Evolutionary conservation across 1,284 basidiomycete genomes (phyloP), one percentile per base, ranked within the genome.

Genomic region (Papiliotrema flavescens): DNA sequence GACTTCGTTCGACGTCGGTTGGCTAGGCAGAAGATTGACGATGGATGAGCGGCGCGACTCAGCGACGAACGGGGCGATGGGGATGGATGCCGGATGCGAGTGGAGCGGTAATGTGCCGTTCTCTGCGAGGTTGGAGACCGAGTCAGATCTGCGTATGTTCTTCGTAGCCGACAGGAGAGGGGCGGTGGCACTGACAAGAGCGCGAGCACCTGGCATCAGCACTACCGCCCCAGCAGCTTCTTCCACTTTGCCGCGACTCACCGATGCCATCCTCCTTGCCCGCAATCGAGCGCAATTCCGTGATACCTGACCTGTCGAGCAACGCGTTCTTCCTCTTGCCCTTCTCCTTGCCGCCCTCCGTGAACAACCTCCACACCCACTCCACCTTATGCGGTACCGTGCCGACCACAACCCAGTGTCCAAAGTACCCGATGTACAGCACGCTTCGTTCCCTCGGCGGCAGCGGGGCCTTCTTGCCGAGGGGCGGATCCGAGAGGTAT

Each of bases 21-120:
- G 51, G n/a, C 68, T 62, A 24, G 68, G 47, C 24, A 64, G 53
- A 22, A 66, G 62, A 36, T 63, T 70, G 36, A 60, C 66, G 8
- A 66, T 47, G 6, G 66, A 70, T 7, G 68, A 61, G 20, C 68
- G 67, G 22, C 70, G 67, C 15, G 71, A 73, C 28, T 64, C 63
- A n/a, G 66, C 55, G 20, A 56, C 35, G 17, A 62, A 41, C 23
- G 61, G 51, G 3, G 52, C 47, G 43, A 57, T 40, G 41, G 53
- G 71, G 57, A 76, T 70, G 53, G 80, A 79, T 14, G 69, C 54
- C 37, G 74, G 57, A 45, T 50, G 60, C 20, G 73, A 56, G 48
- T 75, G 76, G 28, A 77, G 69, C 20, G 76, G 71, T 53, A 80
- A 77, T 24, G 76, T 55, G 51, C 36, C 34, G 26, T 47, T 35